Conservation (phyloP, 2,329 filamentous ascomycete species). For the Alternaria brassicicola region DNA sequence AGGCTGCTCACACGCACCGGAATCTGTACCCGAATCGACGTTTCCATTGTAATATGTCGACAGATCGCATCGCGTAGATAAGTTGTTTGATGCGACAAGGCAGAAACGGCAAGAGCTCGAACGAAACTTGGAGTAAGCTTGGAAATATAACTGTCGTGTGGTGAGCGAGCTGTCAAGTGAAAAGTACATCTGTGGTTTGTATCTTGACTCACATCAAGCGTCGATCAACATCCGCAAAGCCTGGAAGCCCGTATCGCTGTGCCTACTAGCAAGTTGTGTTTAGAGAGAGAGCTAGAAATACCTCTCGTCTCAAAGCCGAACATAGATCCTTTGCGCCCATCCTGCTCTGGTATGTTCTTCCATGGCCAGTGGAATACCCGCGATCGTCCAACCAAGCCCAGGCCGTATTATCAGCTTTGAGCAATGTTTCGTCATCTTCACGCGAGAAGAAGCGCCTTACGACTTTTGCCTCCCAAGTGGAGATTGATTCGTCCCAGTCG, state of each 20-base stretch:
- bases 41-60: slow-evolving; percentile 6
- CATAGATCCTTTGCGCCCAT: background rate
- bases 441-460: background rate
- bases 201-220: slow-evolving; percentile 11
- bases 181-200: too few relatives aligned
- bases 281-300: background rate
- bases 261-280: background rate
- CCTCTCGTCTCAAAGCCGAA: background rate
- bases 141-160: background rate
- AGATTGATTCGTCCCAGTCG: background rate
- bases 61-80: slow-evolving; percentile 3
- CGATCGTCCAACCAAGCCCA: background rate
- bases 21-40: slow-evolving; percentile 2
- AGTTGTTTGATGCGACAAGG: background rate
- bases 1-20: background rate
- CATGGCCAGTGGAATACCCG: background rate
- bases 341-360: background rate
- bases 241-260: background rate
- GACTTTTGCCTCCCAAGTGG: background rate
- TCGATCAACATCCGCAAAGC: slow-evolving; percentile 6
- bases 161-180: background rate
- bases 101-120: background rate
- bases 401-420: background rate
- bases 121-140: slow-evolving; percentile 3
- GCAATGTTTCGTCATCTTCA: background rate